Evolutionary conservation across 2,329 filamentous ascomycete genomes (phyloP), one percentile per base, ranked within the genome.

Genomic region (Zopfia rhizophila): DNA sequence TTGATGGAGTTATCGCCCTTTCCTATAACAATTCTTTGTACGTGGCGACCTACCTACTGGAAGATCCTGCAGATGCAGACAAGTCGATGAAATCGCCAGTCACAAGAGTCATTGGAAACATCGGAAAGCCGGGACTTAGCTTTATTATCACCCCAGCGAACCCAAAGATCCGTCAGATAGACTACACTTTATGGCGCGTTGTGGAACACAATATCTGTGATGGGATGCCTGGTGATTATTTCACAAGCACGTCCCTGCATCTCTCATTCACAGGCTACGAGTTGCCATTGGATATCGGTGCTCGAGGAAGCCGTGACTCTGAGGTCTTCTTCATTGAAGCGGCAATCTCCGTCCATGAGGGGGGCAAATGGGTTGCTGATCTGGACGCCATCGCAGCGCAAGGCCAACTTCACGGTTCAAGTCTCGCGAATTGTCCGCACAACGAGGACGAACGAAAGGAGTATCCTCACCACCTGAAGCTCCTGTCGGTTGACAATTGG

Each of bases 231-330:
- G 27, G 10, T 5, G 43, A 46, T 25, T n/a, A 17, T 23, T 46
- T 46, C 28, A 16, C 8, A 4, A 7, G 21, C n/a, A 46, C 35
- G 4, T 46, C 43, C 5, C 11, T 46, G 5, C 41, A 46, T 32
- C 27, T 46, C 12, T 32, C 28, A 16, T 46, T 46, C 27, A 46
- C 35, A 13, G 19, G 25, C 17, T 19, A 33, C 23, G n/a, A 46
- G 5, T 17, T 40, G 4, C 36, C 43, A 28, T 24, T 25, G 12
- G 28, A 6, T 19, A 18, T 10, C 6, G 28, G 18, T 21, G 28
- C 13, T 10, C 25, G 14, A n/a, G 7, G 11, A 12, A 21, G 30
- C 13, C 19, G 28, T 11, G 39, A 43, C 21, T 19, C 11, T 7
- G 18, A 36, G 22, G 30, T 43, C 3, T 27, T n/a, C 17, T 6